These are phyloP conservation scores for Trametes cubensis DNA, from an alignment of 768 basidiomycete genomes.

Conservation along the genomic window DNA sequence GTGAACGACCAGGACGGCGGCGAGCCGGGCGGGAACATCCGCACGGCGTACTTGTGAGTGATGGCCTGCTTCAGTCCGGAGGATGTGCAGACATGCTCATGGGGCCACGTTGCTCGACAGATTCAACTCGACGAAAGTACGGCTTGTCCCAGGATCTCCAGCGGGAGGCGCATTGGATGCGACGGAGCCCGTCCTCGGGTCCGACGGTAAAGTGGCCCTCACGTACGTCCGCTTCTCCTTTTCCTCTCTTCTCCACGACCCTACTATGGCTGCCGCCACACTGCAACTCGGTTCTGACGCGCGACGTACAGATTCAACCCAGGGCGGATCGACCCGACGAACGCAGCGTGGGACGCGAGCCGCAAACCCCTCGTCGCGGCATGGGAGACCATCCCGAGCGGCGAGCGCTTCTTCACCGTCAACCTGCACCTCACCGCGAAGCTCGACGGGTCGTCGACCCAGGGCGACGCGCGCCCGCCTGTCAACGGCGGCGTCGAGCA, in stretches of 20 bases:
- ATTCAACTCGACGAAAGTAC: conserved; percentile 52
- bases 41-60: conserved; percentile 55
- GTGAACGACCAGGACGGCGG: conserved; percentile 60
- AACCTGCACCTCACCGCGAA: conserved; percentile 63
- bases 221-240: conserved; percentile 37
- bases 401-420: conserved; percentile 54
- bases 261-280: too few species aligned
- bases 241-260: too few species aligned
- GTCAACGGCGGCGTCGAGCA: conserved; percentile 53
- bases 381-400: conserved; percentile 48
- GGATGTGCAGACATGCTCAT: background rate
- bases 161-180: conserved; percentile 53
- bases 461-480: conserved; percentile 59
- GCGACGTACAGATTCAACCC: conserved; percentile 53
- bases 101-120: conserved; percentile 25
- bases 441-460: conserved; percentile 47
- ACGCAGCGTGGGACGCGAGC: conserved; percentile 52
- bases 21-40: conserved; percentile 64
- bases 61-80: background rate
- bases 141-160: conserved; percentile 48
- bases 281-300: background rate
- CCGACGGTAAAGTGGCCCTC: conserved; percentile 41
- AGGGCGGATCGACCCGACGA: conserved; percentile 62
- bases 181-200: conserved; percentile 40
- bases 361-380: conserved; percentile 62